Conservation (phyloP, 768 basidiomycete genomes). For the Collybiopsis luxurians region DNA sequence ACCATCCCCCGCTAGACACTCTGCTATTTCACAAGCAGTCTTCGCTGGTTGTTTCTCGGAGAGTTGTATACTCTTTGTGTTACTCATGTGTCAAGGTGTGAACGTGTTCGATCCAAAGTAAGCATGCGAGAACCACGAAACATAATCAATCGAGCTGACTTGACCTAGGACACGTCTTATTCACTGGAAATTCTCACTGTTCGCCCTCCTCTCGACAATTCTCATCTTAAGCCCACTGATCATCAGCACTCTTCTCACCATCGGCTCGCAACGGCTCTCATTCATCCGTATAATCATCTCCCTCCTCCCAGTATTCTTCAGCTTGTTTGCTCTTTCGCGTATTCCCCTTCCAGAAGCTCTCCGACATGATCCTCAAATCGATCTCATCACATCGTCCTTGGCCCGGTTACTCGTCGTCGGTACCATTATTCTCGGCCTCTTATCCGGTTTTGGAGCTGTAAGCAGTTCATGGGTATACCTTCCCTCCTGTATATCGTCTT, state of each 20-base stretch:
- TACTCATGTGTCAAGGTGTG: conserved; percentile 71
- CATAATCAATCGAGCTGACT: too few species aligned
- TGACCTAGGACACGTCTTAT: conserved; percentile 54
- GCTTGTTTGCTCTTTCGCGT: conserved; percentile 59
- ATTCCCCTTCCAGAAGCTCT: conserved; percentile 64
- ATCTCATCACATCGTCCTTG: conserved; percentile 45
- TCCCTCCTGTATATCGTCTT: conserved; percentile 24
- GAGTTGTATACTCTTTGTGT: conserved; percentile 65
- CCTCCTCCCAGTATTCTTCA: conserved; percentile 49
- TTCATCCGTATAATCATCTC: conserved; percentile 31
- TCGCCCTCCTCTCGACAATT: conserved; percentile 55
- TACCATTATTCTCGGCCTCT: conserved; percentile 71
- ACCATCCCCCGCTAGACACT: conserved; percentile 39
- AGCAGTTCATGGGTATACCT: conserved; percentile 64
- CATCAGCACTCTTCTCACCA: conserved; percentile 54
- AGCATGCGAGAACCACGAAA: too few species aligned
- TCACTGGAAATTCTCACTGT: conserved; percentile 69
- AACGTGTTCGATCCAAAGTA: conserved; percentile 53
- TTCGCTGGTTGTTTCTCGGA: conserved; percentile 78
- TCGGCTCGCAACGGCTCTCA: conserved; percentile 14
- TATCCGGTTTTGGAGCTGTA: conserved; percentile 79
- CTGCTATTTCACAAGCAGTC: conserved; percentile 49
- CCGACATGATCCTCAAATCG: conserved; percentile 20
- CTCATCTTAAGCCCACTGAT: conserved; percentile 68
- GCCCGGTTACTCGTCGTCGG: conserved; percentile 74